Base-by-base conservation (phyloP, 768 basidiomycete species). In the Pleurotus tuoliensis region DNA sequence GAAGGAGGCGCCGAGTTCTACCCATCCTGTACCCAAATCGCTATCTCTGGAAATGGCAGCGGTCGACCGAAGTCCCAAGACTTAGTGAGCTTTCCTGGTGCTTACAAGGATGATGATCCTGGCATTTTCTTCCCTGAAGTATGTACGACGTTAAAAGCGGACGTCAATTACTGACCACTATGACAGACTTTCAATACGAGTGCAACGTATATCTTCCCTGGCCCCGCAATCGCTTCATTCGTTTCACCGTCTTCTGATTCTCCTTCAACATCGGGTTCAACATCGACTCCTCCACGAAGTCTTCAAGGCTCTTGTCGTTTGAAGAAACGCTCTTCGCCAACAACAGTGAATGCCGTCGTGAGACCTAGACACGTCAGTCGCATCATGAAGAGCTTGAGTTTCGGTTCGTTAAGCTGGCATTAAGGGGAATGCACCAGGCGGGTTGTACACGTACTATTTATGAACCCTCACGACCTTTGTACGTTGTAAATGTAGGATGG, bases 1-100 rank as follows among this genome's bases (percentile, higher is more conserved):
- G 8, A 64, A 15, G 83, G 84, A 4, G 87, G 87, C 16, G 90
- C 88, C 0, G 90, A 93, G 70, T 92, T 91, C 70, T 93, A 93
- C 67, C 84, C 87, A 0, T 80, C 82, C 24, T 93, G 90, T 67
- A 75, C 79, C 2, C 79, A 85, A 69, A 65, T 88, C 59, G 71
- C 66, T 39, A 67, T 92, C 38, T 70, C 76, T 2, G 88, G 89
- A 9, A 77, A 71, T 50, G 77, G 77, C 45, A 77, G 75, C 1
- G 84, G 80, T 12, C 66, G 59, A 1, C 84, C 86, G 3, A 63
- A 66, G 0, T 20, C 68, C 3, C 69, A 64, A 58, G 81, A 86
- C 48, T 81, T 83, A 34, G 88, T 88, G 40, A 74, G 70, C 37
- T 75, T 92, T 57, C 90, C 90, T 1, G 90, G 90, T 20, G 89